Conservation (phyloP, 2,329 filamentous ascomycete genomes). For the Corniculantispora saksenae region DNA sequence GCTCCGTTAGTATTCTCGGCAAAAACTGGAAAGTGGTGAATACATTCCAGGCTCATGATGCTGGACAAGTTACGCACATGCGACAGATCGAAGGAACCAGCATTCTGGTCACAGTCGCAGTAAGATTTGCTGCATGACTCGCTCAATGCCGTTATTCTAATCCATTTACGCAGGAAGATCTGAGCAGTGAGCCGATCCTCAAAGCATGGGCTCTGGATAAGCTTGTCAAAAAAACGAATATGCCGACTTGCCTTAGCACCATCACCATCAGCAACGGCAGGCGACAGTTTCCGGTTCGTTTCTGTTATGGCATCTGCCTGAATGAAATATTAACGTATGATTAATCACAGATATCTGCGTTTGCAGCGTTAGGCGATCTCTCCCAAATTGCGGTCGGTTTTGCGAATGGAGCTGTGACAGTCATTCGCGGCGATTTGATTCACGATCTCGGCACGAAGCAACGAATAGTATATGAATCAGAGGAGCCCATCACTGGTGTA, state of each 20-base stretch:
- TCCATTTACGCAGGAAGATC: conserved; percentile 64
- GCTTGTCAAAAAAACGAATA: conserved; percentile 87
- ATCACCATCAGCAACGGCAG: conserved; percentile 84
- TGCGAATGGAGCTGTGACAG: conserved; percentile 89
- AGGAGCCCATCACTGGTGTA: conserved; percentile 92
- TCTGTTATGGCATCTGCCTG: accelerated
- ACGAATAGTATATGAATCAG: conserved; percentile 91
- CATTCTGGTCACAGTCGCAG: conserved; percentile 78
- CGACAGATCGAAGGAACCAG: conserved; percentile 87
- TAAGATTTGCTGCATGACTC: conserved; percentile 33
- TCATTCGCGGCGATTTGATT: conserved; percentile 90
- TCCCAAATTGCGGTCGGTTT: conserved; percentile 94
- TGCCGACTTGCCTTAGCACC: conserved; percentile 84
- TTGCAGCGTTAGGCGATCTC: conserved; percentile 82
- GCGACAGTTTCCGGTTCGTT: conserved; percentile 80
- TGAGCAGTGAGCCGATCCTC: conserved; percentile 81
- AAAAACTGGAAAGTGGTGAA: conserved; percentile 83
- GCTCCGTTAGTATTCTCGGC: conserved; percentile 83
- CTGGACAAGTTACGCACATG: conserved; percentile 82
- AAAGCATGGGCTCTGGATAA: conserved; percentile 99
- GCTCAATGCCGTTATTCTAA: background rate
- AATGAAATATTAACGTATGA: conserved; percentile 16
- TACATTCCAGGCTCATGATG: conserved; percentile 84
- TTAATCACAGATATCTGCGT: conserved; percentile 72
- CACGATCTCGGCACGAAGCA: conserved; percentile 94